Conservation (phyloP, 805 yeast genomes). For the Diddensiella transvaalensis region DNA sequence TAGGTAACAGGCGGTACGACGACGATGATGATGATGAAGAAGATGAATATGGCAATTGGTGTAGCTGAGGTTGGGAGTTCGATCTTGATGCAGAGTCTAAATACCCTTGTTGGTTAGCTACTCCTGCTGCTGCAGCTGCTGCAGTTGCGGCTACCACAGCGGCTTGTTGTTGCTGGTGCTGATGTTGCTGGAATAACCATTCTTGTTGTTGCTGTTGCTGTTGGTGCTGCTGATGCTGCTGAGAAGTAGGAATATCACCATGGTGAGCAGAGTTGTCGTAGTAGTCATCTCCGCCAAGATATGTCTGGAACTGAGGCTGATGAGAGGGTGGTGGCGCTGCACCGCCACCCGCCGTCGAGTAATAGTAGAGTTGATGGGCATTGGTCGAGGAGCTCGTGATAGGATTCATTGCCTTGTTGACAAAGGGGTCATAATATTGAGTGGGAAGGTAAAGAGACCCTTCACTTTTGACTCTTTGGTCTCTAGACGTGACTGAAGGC, state of each 20-base stretch:
- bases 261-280: background rate
- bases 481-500: background rate
- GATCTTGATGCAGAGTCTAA: background rate
- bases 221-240: background rate
- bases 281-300: background rate
- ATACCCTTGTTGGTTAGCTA: background rate
- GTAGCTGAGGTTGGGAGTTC: slow-evolving; percentile 4
- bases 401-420: background rate
- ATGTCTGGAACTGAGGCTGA: background rate
- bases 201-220: background rate
- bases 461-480: slow-evolving; percentile 1
- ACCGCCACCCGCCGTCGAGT: background rate
- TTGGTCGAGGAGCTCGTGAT: background rate
- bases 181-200: slow-evolving; percentile 1
- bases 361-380: background rate
- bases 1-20: background rate
- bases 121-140: background rate
- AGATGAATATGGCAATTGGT: background rate
- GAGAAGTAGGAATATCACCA: background rate
- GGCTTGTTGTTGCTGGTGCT: too few relatives aligned
- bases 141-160: background rate
- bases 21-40: background rate
- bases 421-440: slow-evolving; percentile 1
- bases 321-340: background rate
- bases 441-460: background rate